Evolutionary conservation across 2,329 filamentous ascomycete species (phyloP), one percentile per base, ranked within the genome.

Genomic region (Fusarium neocosmosporiellum): DNA sequence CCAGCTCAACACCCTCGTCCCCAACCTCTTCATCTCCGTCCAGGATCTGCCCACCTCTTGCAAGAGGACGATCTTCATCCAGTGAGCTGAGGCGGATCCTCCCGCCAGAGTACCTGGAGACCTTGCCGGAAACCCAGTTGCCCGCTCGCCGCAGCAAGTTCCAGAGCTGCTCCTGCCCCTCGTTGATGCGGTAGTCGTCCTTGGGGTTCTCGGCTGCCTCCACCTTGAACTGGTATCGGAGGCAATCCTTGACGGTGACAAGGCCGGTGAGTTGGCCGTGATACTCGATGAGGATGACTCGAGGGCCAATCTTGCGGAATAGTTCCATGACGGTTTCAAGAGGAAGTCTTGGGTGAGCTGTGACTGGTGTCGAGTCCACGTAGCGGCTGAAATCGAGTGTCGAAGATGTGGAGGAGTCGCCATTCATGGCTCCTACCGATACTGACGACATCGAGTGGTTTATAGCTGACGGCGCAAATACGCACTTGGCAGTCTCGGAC

Each of bases 291-390:
- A 99, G 87, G 58, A 99, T 96, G 7, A 98, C 95, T 2, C 96
- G 90, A 0, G 96, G 96, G 0, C 96, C 96, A 80, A 99, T 97
- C 84, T 98, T 99, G 81, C 96, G 96, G 86, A 99, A 99, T 13
- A 99, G 87, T 79, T 99, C 96, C 95, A 99, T 98, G 34, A 97
- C 96, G 0, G 96, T 99, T 83, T 99, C 96, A 0, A 99, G 90
- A 0, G 96, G 93, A 1, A 98, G 89, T 2, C 94, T 91, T 1
- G 96, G 96, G 79, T 99, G 96, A 1, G 95, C 95, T 0, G 95
- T 93, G 2, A 99, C 90, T 0, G 96, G 96, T 0, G 95, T 97
- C 10, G 92, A 88, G 80, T 99, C 96, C 60, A 98, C 92, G 79
- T 96, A 98, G 55, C 93, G 91, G 76, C 91, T 92, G 75, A 99